Conservation (phyloP, 169 alveolate genomes). For the Fabrea salina region DNA sequence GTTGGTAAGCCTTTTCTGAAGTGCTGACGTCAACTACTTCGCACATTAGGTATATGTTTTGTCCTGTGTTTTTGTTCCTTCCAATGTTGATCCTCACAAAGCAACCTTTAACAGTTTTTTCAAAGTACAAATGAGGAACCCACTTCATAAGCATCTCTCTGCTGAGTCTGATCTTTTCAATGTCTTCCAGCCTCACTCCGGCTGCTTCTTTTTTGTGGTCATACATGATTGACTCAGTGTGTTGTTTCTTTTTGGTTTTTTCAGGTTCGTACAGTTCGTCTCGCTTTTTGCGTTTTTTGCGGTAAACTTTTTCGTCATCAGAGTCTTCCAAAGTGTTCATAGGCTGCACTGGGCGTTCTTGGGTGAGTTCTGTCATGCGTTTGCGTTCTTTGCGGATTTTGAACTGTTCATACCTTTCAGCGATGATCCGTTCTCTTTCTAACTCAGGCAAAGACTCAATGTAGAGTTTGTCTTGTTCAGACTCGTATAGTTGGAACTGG, state of each 20-base stretch:
- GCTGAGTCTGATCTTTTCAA: slow-evolving; percentile 27
- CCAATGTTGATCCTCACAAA: slow-evolving; percentile 31
- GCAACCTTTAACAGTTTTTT: slow-evolving; percentile 20
- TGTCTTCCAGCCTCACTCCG: not conserved
- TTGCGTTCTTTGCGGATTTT: not conserved
- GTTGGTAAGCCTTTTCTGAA: not conserved
- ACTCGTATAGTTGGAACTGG: not conserved
- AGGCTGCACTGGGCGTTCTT: not conserved
- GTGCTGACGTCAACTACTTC: slow-evolving; percentile 21
- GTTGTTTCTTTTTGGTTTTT: not conserved
- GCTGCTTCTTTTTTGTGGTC: not conserved
- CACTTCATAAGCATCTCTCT: slow-evolving; percentile 10
- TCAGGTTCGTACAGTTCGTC: not conserved
- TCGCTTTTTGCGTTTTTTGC: not conserved
- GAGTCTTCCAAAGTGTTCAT: not conserved
- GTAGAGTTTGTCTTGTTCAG: not conserved
- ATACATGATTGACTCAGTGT: no score
- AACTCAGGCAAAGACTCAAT: not conserved
- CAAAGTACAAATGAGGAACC: slow-evolving; percentile 2
- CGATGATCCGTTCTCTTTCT: not conserved
- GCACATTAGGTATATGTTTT: slow-evolving; percentile 16
- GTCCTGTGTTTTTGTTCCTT: not conserved
- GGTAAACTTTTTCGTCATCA: not conserved
- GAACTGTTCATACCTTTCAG: not conserved
- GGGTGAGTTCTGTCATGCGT: not conserved